Base-by-base conservation (phyloP, 306 rosid species). In the Cicer pinnatifidum region DNA sequence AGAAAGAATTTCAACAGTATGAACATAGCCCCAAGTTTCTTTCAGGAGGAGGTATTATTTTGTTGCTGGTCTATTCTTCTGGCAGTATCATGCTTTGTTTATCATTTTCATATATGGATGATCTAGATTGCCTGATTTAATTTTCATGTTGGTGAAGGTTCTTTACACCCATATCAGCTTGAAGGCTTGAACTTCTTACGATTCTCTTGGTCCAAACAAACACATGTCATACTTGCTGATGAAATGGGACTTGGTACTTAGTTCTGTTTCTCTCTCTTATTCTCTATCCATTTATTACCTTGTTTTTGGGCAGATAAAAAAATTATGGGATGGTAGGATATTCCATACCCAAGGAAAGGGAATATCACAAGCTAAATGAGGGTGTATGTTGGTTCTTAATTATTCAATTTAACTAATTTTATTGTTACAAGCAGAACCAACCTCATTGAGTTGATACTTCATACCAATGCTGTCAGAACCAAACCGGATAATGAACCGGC, bases 141-240 rank as follows among this genome's bases (percentile, higher is more conserved):
- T 82, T 76, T 84, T 53, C 61, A 73, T 38, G 77, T 78, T 71
- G 78, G 53, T 83, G 77, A 82, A 94, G 99, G 99, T 79, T 63
- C 87, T 23, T 84, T 94, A 45, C 99, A 94, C 79, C 99, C 99
- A 53, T 94, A 94, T 75, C 99, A 94, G 89, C 99, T 94, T 76
- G 99, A 94, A 84, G 99, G 99, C 74, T 84, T 94, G 89, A 94
- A 94, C 85, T 94, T 94, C 86, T 81, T 94, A 69, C 92, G 97
- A 47, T 94, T 83, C 79, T 91, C 99, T 79, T 94, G 99, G 99
- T 94, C 97, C 86, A 94, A 94, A 85, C 96, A 91, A 81, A 94
- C 97, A 69, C 99, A 94, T 72, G 99, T 94, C 52, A 91, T 94
- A 83, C 96, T 94, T 78, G 99, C 99, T 79, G 99, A 94, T 73